Evolutionary conservation across 1,284 basidiomycete genomes (phyloP), one percentile per base, ranked within the genome.

Genomic region (Rhodotorula sp.): DNA sequence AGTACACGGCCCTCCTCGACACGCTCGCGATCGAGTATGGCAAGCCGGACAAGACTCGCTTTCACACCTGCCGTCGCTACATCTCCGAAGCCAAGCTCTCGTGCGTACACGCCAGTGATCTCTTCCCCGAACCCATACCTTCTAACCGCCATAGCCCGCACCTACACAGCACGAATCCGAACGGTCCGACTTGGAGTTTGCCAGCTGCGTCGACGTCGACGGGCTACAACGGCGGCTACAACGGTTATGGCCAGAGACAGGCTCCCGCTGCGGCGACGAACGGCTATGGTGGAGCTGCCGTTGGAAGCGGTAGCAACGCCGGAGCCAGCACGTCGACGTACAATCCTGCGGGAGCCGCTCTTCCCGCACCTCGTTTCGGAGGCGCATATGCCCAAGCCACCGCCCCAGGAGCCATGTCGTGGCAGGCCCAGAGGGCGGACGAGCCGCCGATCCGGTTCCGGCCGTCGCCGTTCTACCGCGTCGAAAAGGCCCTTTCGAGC

Each of bases 391-490:
- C 7, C 26, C 54, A 3, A 20, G 37, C 29, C 30, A 48, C 48
- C 46, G 42, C 14, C 37, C 58, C 45, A 12, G 14, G 37, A 15
- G 48, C 42, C 42, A 46, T 46, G 85, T 44, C 54, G 42, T 64
- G 67, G 64, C 54, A 64, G 57, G 66, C 29, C 29, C 45, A 22
- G 44, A 53, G 33, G 8, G 33, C 29, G 55, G 61, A 66, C 57
- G 64, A 62, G 46, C 37, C 70, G 24, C 60, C 76, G 89, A 87
- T 93, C 65, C 86, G 85, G 66, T 93, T 93, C 82, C 90, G 88
- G 76, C 83, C 86, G 24, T 91, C 89, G 1, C 91, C 91, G 0
- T 93, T 93, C 79, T 89, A 88, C 77, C 82, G 81, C 30, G 79
- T 90, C 15, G 87, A 90, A 63, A 87, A 89, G 73, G 78, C 83